Evolutionary conservation across 306 rosid genomes (phyloP).

Genomic region (Cucurbita maxima): DNA sequence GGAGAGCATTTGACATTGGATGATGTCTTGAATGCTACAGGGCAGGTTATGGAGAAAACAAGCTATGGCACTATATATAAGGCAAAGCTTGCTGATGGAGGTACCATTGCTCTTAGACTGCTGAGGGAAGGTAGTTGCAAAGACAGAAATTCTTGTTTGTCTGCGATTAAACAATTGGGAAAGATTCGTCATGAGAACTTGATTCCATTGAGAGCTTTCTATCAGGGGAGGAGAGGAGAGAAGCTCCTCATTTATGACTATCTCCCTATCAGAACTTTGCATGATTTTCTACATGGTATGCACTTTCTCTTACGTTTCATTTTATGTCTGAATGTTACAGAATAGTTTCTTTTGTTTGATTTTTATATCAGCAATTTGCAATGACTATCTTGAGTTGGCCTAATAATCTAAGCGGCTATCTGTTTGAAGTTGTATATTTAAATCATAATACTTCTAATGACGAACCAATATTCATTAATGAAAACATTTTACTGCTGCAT

Average conservation of each 20-base stretch:
- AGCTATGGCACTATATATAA: slow-evolving; percentile 88
- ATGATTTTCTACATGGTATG: slow-evolving; percentile 88
- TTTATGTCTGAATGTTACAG: background rate
- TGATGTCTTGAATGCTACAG: slow-evolving; percentile 92
- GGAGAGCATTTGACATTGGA: slow-evolving; percentile 91
- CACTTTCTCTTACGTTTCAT: background rate
- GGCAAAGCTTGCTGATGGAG: slow-evolving; percentile 93
- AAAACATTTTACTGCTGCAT: background rate
- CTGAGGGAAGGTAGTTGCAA: slow-evolving; percentile 90
- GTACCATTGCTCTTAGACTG: slow-evolving; percentile 73
- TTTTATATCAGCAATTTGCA: background rate
- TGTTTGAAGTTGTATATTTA: too few species aligned
- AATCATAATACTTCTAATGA: too few species aligned
- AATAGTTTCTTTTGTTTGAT: background rate
- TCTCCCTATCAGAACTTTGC: slow-evolving; percentile 52
- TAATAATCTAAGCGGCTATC: background rate
- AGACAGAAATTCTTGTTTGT: slow-evolving; percentile 59
- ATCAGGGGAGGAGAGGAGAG: slow-evolving; percentile 94
- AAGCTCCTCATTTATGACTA: slow-evolving; percentile 86
- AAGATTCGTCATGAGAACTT: slow-evolving; percentile 82
- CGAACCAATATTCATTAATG: too few species aligned
- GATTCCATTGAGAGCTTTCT: slow-evolving; percentile 93
- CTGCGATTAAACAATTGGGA: slow-evolving; percentile 71
- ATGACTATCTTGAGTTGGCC: background rate
- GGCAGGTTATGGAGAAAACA: slow-evolving; percentile 95